phyloP scores from a whole-genome alignment of 176 grass and related monocot genomes.

The Dactylis glomerata region DNA sequence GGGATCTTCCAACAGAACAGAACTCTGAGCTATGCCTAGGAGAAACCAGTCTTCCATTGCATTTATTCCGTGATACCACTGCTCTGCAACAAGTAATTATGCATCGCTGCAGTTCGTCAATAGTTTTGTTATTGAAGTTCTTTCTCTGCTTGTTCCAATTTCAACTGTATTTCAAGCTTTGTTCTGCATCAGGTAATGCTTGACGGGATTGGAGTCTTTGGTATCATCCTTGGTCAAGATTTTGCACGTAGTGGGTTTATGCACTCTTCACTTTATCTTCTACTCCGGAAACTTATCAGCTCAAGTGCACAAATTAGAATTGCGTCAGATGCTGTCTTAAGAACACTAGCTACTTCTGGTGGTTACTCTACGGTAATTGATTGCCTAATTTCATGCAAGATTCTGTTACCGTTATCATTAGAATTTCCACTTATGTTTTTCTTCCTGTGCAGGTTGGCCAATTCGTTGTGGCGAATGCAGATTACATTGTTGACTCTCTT shows the following conservation, averaged over 20 bases:
- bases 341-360: constrained; percentile 60
- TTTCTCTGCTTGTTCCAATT: constrained; percentile 28
- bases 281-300: constrained; percentile 78
- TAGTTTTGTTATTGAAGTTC: constrained; percentile 28
- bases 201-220: constrained; percentile 90
- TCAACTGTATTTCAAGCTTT: constrained; percentile 21
- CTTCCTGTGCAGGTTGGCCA: constrained; percentile 65
- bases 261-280: constrained; percentile 89
- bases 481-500: constrained; percentile 89
- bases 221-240: constrained; percentile 74
- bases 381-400: constrained; percentile 19
- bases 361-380: constrained; percentile 67
- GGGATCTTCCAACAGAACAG: constrained; percentile 76
- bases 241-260: constrained; percentile 87
- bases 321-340: constrained; percentile 76
- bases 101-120: constrained; percentile 17
- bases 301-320: constrained; percentile 79
- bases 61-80: constrained; percentile 71
- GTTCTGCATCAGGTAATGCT: constrained; percentile 67
- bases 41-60: constrained; percentile 56
- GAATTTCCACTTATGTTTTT: constrained; percentile 20
- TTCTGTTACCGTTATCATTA: constrained; percentile 5
- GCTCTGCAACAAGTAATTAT: constrained; percentile 78
- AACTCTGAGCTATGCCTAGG: constrained; percentile 28
- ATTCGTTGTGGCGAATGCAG: constrained; percentile 86